A percentile compares a stretch with the other conserved stretches of the same genome.
These are phyloP conservation scores for Cyclaneusma minus DNA, from an alignment of 2,329 filamentous ascomycete species.

Conservation along the genomic window DNA sequence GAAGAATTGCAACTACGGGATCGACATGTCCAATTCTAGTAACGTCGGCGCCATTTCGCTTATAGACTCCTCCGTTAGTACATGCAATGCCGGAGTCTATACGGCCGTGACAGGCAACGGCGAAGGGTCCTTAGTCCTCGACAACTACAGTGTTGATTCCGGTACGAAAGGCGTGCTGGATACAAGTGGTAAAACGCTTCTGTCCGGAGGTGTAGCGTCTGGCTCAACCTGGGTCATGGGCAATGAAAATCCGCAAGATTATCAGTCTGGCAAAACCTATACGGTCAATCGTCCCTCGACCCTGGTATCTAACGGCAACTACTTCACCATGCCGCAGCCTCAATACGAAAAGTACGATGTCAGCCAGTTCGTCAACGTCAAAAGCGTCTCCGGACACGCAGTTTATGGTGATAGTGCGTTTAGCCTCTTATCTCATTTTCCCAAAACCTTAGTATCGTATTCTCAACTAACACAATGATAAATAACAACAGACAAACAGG, in stretches of 20 bases:
- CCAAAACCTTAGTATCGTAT: no score
- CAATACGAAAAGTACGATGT: slow-evolving; percentile 26
- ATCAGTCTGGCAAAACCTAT: slow-evolving; percentile 17
- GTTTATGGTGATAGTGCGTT: slow-evolving; percentile 26
- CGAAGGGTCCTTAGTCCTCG: no score
- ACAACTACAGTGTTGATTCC: no score
- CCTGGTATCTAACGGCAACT: slow-evolving; percentile 21
- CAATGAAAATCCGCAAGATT: slow-evolving; percentile 12
- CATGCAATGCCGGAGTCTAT: no score
- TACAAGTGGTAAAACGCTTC: slow-evolving; percentile 7
- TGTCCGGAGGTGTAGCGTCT: slow-evolving; percentile 9
- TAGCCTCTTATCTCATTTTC: no score
- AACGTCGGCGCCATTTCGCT: slow-evolving; percentile 1
- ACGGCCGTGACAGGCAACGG: no score
- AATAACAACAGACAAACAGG: no score
- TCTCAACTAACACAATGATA: no score
- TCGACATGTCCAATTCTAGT: neutral
- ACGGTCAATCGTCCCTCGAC: slow-evolving; percentile 16
- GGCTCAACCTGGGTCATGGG: slow-evolving; percentile 17
- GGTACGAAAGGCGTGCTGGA: no score
- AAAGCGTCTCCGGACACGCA: slow-evolving; percentile 21
- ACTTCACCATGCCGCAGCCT: slow-evolving; percentile 23
- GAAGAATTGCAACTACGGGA: neutral
- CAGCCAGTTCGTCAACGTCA: slow-evolving; percentile 29
- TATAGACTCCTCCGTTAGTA: no score